phyloP scores from a whole-genome alignment of 2,329 filamentous ascomycete species.

The Talaromyces sp. region DNA sequence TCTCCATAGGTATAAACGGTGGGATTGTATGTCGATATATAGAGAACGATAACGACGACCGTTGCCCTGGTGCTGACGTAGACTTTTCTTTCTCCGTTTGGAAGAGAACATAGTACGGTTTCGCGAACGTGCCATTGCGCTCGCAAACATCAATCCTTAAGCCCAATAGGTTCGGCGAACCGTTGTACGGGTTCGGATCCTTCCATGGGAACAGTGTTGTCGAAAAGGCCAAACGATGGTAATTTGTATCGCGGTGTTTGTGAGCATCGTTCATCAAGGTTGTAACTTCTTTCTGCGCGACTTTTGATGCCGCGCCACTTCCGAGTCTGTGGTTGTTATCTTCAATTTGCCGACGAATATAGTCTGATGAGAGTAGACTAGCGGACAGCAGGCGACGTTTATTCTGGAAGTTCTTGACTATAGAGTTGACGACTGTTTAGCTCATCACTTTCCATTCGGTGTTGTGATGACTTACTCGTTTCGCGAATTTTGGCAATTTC shows the following conservation, averaged over 20 bases:
- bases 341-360: conserved; percentile 33
- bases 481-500: conserved; percentile 42
- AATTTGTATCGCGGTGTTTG: conserved; percentile 36
- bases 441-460: background rate
- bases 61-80: background rate
- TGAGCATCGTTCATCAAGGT: conserved; percentile 31
- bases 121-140: conserved; percentile 38
- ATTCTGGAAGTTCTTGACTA: conserved; percentile 40
- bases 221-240: conserved; percentile 45
- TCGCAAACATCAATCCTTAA: conserved; percentile 42
- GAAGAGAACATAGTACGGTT: conserved; percentile 45
- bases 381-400: conserved; percentile 39
- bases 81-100: conserved; percentile 22
- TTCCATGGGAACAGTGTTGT: conserved; percentile 46
- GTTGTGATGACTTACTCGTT: conserved; percentile 33
- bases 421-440: conserved; percentile 17
- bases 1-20: conserved; percentile 40
- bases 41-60: conserved; percentile 23
- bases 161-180: conserved; percentile 35
- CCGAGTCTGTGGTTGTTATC: conserved; percentile 15
- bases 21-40: conserved; percentile 48
- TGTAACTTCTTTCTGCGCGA: conserved; percentile 30
- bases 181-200: conserved; percentile 38
- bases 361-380: conserved; percentile 41
- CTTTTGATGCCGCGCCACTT: conserved; percentile 16